phyloP scores from a whole-genome alignment of 371 early-diverging fungal species.

The Batrachochytrium dendrobatidis region DNA sequence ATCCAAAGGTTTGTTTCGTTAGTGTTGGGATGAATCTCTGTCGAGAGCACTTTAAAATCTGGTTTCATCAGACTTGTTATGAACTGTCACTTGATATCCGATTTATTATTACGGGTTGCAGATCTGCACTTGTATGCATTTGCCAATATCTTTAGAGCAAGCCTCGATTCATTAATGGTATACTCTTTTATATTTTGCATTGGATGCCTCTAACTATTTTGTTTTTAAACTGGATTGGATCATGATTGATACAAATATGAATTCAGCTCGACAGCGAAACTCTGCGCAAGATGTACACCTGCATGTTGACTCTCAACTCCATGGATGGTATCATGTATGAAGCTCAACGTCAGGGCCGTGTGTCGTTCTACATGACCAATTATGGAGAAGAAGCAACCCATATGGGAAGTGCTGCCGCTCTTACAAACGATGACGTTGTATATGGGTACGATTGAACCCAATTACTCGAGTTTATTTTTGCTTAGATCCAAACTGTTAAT shows the following conservation, averaged over 20 bases:
- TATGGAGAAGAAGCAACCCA: slow-evolving; percentile 94
- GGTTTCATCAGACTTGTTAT: too few relatives aligned
- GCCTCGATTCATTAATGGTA: neutral
- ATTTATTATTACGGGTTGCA: neutral
- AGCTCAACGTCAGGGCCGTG: slow-evolving; percentile 96
- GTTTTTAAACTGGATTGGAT: too few relatives aligned
- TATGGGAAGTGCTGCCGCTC: slow-evolving; percentile 85
- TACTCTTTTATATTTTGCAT: neutral
- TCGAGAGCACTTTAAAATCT: too few relatives aligned
- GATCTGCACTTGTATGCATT: neutral
- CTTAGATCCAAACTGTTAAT: neutral
- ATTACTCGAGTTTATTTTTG: too few relatives aligned
- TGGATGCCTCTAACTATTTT: too few relatives aligned
- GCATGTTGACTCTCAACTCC: slow-evolving; percentile 81
- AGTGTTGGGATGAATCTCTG: neutral
- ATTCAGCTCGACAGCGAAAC: slow-evolving; percentile 69
- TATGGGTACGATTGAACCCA: slow-evolving; percentile 57
- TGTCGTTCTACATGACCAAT: slow-evolving; percentile 96
- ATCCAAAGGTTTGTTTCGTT: slow-evolving; percentile 53
- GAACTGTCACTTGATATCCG: too few relatives aligned
- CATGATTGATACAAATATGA: too few relatives aligned
- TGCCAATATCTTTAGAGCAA: slow-evolving; percentile 6
- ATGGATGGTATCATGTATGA: slow-evolving; percentile 94
- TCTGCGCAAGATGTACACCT: slow-evolving; percentile 71
- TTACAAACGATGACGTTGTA: slow-evolving; percentile 74